Conservation (phyloP, 768 basidiomycete species). For the Infundibulicybe gibba region DNA sequence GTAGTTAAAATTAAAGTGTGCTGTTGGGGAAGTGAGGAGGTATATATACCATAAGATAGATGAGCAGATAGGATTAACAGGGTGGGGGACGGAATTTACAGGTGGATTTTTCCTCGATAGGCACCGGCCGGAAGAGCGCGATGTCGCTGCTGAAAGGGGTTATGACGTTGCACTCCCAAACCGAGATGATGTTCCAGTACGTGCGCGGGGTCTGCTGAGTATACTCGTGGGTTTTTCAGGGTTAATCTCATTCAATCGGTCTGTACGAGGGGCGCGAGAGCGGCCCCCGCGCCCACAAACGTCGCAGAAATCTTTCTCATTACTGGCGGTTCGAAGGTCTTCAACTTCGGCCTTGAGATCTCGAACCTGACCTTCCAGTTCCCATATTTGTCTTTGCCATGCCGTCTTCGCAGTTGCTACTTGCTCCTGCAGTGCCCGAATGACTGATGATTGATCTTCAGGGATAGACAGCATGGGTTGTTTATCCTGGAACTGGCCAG, state of each 20-base stretch:
- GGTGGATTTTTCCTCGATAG: not conserved
- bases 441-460: slow-evolving; percentile 40
- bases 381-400: slow-evolving; percentile 74
- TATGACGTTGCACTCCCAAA: slow-evolving; percentile 52
- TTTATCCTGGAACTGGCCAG: slow-evolving; percentile 14
- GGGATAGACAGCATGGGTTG: slow-evolving; percentile 17
- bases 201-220: slow-evolving; percentile 62
- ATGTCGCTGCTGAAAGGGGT: slow-evolving; percentile 2
- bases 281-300: slow-evolving; percentile 54
- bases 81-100: slow-evolving; percentile 3
- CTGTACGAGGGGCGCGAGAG: slow-evolving; percentile 2
- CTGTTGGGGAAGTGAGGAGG: slow-evolving; percentile 1
- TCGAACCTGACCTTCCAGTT: slow-evolving; percentile 69
- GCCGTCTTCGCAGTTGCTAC: slow-evolving; percentile 51
- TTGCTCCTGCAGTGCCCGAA: slow-evolving; percentile 60
- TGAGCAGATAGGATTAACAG: slow-evolving; percentile 10
- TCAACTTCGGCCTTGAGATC: slow-evolving; percentile 71
- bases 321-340: slow-evolving; percentile 36
- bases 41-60: slow-evolving; percentile 13
- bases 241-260: slow-evolving; percentile 4
- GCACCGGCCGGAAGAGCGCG: not conserved
- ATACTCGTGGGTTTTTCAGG: slow-evolving; percentile 31
- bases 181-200: slow-evolving; percentile 61
- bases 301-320: slow-evolving; percentile 45
- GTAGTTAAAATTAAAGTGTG: slow-evolving; percentile 1